Evolutionary conservation across 805 yeast species (phyloP), one percentile per base, ranked within the genome.

Genomic region (Kodamaea kaohsiungensis): DNA sequence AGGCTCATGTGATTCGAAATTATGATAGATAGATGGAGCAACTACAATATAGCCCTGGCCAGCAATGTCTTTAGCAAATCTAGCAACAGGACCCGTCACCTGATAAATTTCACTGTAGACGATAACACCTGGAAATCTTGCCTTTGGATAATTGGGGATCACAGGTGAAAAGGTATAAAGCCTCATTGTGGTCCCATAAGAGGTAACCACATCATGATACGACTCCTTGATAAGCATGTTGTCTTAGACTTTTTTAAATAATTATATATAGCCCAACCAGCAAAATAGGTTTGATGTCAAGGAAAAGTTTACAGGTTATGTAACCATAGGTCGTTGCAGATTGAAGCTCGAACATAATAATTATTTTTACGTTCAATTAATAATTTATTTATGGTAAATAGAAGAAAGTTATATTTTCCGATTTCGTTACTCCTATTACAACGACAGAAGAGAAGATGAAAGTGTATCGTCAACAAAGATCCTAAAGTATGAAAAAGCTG

Each of bases 91-190:
- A 0, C 96, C 96, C 7, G 90, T 85, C 46, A 76, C 93, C 69
- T 89, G 96, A 68, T 88, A 88, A 60, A 88, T 88, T 68, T 88
- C 96, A 53, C 89, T 83, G 70, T 84, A 88, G 13, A 88, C 89
- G 35, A 89, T 69, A 1, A 89, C 95, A 40, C 88, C 96, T 1
- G 96, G 95, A 64, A 88, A 88, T 65, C 84, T 85, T 53, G 89
- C 95, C 40, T 78, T 70, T n/a, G 95, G 93, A 70, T 86, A 88
- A 52, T 85, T 85, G 40, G 85, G 81, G 50, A 88, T 78, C 59
- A 77, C 80, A 12, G 96, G 96, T 51, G 85, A 88, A 68, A 69
- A 88, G 17, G 82, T 78, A 68, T 75, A 85, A 42, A 88, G 72
- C 53, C 95, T 77, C 80, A 88, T 79, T 27, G 84, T 80, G 13